Evolutionary conservation across 495 filamentous ascomycete species (phyloP), one percentile per base, ranked within the genome.

Genomic region (Penicillium steckii): DNA sequence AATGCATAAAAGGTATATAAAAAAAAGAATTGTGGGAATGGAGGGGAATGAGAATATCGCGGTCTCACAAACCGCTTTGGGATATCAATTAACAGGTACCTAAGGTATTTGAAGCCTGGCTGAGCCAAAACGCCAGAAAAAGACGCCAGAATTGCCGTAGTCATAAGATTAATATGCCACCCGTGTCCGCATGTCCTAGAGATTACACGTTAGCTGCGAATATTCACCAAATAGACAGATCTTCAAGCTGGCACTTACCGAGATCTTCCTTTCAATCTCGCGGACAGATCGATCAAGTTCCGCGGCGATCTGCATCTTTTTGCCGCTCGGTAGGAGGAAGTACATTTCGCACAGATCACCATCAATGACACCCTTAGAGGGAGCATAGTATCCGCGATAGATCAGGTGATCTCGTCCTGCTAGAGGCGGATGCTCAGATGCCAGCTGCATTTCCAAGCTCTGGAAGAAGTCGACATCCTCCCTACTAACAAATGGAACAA

Each of bases 401-500:
- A 96, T 93, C 24, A 98, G 70, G 69, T 98, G 94, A 67, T 97
- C 95, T 51, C 95, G 81, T 24, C 95, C 94, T 8, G 90, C 90
- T 19, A 96, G 76, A 10, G 91, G 90, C 18, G 91, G 80, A 56
- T 96, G 88, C 56, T 96, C 91, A 15, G 76, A 79, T 42, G 91
- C 80, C 72, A 99, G 74, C 54, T 94, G 86, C 59, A 86, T 85
- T 68, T 97, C 94, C 25, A 97, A 77, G 30, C 83, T 90, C 67
- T 96, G 91, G 78, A 99, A 97, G 70, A 97, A 96, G 71, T 97
- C 92, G 33, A 95, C 90, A 62, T 97, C 93, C 60, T 97, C 92
- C 21, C 94, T 85, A 52, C 85, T 85, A 15, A 88, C 74, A 60
- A 99, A 97, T 0, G 95, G 95, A 35, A 97, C 85, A 29, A 97